Evolutionary conservation across 2,329 filamentous ascomycete species (phyloP).

Genomic region (Trichophyton equinum): DNA sequence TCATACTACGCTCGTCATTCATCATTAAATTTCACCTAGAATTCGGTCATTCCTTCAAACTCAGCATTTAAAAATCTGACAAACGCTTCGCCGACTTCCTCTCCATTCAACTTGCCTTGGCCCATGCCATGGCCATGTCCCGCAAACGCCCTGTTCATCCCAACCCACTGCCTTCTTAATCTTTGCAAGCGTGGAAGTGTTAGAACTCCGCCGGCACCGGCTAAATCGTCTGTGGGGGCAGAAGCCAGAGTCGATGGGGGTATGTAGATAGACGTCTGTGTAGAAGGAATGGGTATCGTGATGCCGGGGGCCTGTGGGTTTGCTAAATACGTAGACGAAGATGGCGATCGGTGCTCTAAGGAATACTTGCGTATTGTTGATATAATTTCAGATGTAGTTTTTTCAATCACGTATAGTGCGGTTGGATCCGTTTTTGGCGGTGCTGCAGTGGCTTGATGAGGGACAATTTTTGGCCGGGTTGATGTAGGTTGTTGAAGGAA

Average conservation of each 20-base stretch:
- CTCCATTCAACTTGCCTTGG: constrained; percentile 22
- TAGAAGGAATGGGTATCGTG: constrained; percentile 24
- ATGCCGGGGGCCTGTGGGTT: constrained; percentile 18
- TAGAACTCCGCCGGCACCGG: constrained; percentile 30
- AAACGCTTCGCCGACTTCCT: constrained; percentile 34
- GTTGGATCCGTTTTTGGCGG: constrained; percentile 28
- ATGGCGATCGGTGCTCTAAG: constrained; percentile 26
- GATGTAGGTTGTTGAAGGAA: constrained; percentile 10
- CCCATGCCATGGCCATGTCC: constrained; percentile 25
- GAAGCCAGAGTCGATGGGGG: constrained; percentile 27
- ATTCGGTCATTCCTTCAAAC: constrained; percentile 21
- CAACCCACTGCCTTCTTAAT: constrained; percentile 35
- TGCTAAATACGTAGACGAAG: constrained; percentile 14
- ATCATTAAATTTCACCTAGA: neutral
- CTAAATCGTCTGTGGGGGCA: constrained; percentile 31
- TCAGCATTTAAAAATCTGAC: constrained; percentile 35
- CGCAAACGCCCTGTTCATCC: constrained; percentile 32
- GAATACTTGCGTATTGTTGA: constrained; percentile 31
- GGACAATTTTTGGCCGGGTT: constrained; percentile 14
- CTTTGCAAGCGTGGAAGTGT: constrained; percentile 33
- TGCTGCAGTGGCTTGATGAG: constrained; percentile 33
- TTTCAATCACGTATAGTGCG: constrained; percentile 34
- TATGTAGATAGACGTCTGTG: constrained; percentile 23
- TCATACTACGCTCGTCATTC: neutral
- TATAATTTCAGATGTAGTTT: constrained; percentile 31